Evolutionary conservation across 306 rosid species (phyloP), one percentile per base, ranked within the genome.

Genomic region (Cicer bijugum): DNA sequence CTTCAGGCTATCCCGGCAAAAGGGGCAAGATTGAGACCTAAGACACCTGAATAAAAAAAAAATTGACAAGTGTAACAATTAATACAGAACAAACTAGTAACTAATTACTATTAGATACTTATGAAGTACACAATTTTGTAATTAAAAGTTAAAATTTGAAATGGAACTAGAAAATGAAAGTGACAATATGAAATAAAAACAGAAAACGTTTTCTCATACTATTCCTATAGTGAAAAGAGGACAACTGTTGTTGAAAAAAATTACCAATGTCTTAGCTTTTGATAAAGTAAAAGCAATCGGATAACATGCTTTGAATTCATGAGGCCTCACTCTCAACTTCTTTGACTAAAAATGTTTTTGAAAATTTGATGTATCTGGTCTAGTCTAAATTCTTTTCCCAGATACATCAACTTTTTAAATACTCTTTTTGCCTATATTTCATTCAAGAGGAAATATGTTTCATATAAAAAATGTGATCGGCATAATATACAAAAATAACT

Each of bases 11-110:
- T 85, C 96, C 58, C 98, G 85, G 78, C 98, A 93, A 75, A 93
- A 93, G 77, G 98, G 98, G 73, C 98, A 93, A 15, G 97, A 93
- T 46, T 82, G 86, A 57, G 97, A 93, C 68, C 98, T 85, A 16
- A 59, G 69, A 50, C 71, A 86, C 98, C 98, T 93, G 85, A 56
- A 74, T 55, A 11, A 52, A 79, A 23, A 44, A 44, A 45, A 72
- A 79, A 40, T 53, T 40, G 46, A 75, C 61, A 83, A 12, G 62
- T 11, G 23, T 76, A 57, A 35, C 28, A 77, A 47, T 6, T 53
- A 39, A 38, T 44, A 47, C 12, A 66, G 50, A 67, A 28, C 38
- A 48, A 57, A 17, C 16, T 61, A 70, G 38, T 7, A 53, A 62
- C n/a, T 15, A 16, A 17, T 37, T 51, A 45, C 9, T 47, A 17